Percentiles rank a stretch among this genome's conserved stretches.
These are phyloP conservation scores for Geotrichum bryndzae DNA, from an alignment of 1,139 yeast genomes.

Conservation along the genomic window DNA sequence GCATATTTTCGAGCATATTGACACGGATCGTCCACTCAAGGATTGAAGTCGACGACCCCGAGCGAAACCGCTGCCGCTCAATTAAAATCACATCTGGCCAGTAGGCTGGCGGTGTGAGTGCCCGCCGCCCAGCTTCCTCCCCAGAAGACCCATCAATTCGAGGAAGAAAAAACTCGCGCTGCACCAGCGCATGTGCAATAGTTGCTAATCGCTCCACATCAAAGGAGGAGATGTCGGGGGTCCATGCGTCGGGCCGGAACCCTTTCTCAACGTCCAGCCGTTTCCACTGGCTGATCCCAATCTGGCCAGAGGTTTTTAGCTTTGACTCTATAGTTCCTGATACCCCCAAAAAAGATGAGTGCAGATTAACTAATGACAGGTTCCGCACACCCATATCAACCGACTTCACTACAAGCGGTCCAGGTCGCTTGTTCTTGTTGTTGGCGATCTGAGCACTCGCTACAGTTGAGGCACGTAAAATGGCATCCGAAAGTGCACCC, in stretches of 20 bases:
- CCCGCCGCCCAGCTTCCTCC: not conserved
- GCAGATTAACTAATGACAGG: constrained; percentile 37
- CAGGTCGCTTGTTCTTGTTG: not conserved
- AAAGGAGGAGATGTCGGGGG: constrained; percentile 14
- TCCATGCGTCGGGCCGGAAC: constrained; percentile 21
- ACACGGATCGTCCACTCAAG: constrained; percentile 48
- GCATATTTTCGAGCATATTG: constrained; percentile 49
- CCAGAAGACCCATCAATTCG: not conserved
- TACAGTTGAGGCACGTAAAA: not conserved
- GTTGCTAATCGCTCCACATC: constrained; percentile 25
- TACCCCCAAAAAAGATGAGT: constrained; percentile 6
- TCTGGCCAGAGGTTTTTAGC: constrained; percentile 24
- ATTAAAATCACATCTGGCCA: constrained; percentile 42
- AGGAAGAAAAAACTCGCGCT: constrained; percentile 19
- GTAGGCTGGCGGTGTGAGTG: not conserved
- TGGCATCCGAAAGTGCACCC: not conserved
- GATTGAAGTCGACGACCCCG: constrained; percentile 42
- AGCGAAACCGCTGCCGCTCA: constrained; percentile 52
- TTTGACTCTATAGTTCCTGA: not conserved
- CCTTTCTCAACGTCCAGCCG: constrained; percentile 39
- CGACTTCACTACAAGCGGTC: constrained; percentile 30
- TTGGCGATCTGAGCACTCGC: not conserved
- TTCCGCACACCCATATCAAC: constrained; percentile 43
- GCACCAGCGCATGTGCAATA: constrained; percentile 24
- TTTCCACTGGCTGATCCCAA: constrained; percentile 40